These are phyloP conservation scores for Styphnolobium japonicum DNA, from an alignment of 306 rosid species.

Conservation along the genomic window DNA sequence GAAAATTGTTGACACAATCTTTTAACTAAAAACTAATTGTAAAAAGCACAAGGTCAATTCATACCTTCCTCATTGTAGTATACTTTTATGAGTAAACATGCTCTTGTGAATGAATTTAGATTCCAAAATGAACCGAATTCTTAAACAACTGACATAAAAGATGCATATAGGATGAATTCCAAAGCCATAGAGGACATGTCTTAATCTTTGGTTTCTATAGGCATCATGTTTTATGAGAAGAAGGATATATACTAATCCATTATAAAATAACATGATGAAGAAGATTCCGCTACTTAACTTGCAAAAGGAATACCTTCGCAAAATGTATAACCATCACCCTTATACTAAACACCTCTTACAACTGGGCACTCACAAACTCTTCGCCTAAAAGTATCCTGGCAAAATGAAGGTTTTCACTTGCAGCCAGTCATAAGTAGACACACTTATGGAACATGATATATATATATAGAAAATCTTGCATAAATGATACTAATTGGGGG, in stretches of 20 bases:
- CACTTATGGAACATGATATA: background rate
- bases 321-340: slow-evolving; percentile 78
- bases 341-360: slow-evolving; percentile 76
- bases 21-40: too few species aligned
- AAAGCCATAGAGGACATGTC: background rate
- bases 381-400: slow-evolving; percentile 93
- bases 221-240: background rate
- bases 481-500: background rate
- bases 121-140: background rate
- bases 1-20: too few species aligned
- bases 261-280: background rate
- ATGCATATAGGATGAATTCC: background rate
- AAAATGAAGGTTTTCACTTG: background rate
- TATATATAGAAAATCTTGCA: background rate
- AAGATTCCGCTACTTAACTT: background rate
- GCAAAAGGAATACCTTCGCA: slow-evolving; percentile 61
- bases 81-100: background rate
- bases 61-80: background rate
- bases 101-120: background rate
- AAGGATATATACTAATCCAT: background rate
- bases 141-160: background rate
- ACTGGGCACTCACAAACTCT: slow-evolving; percentile 94
- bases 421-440: background rate
- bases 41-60: background rate
- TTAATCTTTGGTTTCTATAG: background rate